These are phyloP conservation scores for Phytophthora nicotianae DNA, from an alignment of 352 stramenopile species.

Conservation along the genomic window DNA sequence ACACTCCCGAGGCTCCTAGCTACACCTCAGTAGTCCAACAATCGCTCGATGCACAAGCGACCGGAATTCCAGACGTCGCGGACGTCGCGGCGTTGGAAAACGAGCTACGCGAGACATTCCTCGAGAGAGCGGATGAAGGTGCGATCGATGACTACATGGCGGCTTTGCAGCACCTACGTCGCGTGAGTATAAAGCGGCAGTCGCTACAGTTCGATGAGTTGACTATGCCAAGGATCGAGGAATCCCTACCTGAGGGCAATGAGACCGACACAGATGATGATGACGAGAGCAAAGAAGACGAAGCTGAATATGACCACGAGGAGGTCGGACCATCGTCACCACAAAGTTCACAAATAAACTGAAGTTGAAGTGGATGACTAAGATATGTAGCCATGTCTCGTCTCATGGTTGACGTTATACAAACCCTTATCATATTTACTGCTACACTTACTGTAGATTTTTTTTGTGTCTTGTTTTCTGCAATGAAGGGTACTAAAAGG, in stretches of 20 bases:
- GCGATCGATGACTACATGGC: conserved; percentile 74
- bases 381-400: conserved; percentile 8
- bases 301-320: conserved; percentile 18
- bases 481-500: conserved; percentile 24
- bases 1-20: conserved; percentile 12
- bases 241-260: conserved; percentile 20
- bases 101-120: conserved; percentile 63
- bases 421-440: conserved; percentile 33
- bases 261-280: conserved; percentile 42
- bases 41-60: conserved; percentile 17
- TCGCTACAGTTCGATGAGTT: conserved; percentile 18
- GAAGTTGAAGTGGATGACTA: conserved; percentile 2
- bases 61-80: conserved; percentile 5
- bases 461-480: conserved; percentile 22
- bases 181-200: conserved; percentile 44
- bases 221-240: conserved; percentile 4
- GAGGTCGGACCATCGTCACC: conserved; percentile 5
- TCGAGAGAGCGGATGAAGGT: conserved; percentile 60
- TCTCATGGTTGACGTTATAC: conserved; percentile 12
- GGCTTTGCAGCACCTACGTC: conserved; percentile 66
- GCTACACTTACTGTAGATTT: conserved; percentile 32
- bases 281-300: conserved; percentile 24
- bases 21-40: conserved; percentile 48
- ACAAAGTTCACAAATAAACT: conserved; percentile 7
- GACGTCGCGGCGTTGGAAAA: conserved; percentile 68